Base-by-base conservation (phyloP, 1,284 basidiomycete genomes). In the Ustilago xerochloae region DNA sequence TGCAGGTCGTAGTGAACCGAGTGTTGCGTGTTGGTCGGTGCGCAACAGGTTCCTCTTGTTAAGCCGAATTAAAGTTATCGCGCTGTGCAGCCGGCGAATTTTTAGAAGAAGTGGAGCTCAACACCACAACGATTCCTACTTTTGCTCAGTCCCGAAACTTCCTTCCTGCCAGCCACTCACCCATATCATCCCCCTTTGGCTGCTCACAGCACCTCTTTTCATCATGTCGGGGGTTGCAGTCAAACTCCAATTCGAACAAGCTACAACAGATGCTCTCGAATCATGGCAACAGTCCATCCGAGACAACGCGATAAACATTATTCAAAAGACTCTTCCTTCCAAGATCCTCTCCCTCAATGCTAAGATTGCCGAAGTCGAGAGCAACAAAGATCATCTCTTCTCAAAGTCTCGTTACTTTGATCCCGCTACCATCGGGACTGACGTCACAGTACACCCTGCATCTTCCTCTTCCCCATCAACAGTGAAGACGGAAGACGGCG, bases 341-440 rank as follows among this genome's bases (percentile, higher is more conserved):
- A 75, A 71, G 48, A 65, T 75, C 52, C 68, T 75, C 29, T 48
- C 57, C 29, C 63, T 75, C 56, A 75, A 71, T 49, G 55, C 46
- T 12, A 67, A 60, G 35, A 58, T 75, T 18, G 61, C 51, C 29
- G 29, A 65, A 16, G 38, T 72, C 35, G 56, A 68, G 16, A 32
- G 29, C 38, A 39, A 71, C 38, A 59, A 68, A 48, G 50, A 50
- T 5, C 57, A 58, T 30, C 47, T 75, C 24, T 61, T 72, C 33
- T 68, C 63, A 18, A 71, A 63, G 29, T 18, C 47, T 22, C 45
- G 41, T 35, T 75, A 75, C 62, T 63, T 71, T 33, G 63, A 67
- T 3, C 61, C 73, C 6, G 29, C 15, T 1, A 18, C 54, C 6
- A 29, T 75, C 9, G 52, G 47, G 0, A 65, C 32, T n/a, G 73